Base-by-base conservation (phyloP, 768 basidiomycete species). In the Lactarius sp. region DNA sequence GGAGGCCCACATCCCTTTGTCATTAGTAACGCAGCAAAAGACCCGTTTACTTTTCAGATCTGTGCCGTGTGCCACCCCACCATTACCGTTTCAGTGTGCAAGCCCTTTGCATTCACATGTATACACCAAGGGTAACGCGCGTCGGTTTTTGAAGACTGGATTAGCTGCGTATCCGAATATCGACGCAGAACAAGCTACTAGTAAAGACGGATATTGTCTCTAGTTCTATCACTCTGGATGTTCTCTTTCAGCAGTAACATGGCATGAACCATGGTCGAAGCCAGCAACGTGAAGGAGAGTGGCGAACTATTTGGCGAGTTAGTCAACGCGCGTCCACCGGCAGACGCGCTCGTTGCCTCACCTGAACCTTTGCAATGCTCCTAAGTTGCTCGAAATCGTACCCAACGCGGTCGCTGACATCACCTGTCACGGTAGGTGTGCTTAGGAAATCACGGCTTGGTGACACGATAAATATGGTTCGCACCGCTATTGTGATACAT, bases 331-430 rank as follows among this genome's bases (percentile, higher is more conserved):
- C 12, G 41, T 33, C 16, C n/a, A 12, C n/a, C 27, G 20, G 46
- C 6, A 44, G 31, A 27, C 14, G 34, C 27, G 31, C 42, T 5
- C 20, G 14, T 31, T 20, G 6, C 73, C 81, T 42, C 67, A 88
- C 90, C 79, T 93, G 89, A 10, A 94, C 92, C 76, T 92, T 94
- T 5, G 92, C 89, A 67, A 96, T 94, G 16, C 85, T 84, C 69
- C 78, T 82, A 60, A 95, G 75, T 73, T 97, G 94, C 20, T 86
- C 78, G 61, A 96, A 81, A 72, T 94, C 92, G 71, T 88, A 97
- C 16, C 90, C 88, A 34, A 81, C 80, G 52, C 94, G 81, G 58
- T 89, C 81, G 68, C 87, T 89, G 53, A 95, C 59, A 72, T 97
- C 94, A 46, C 88, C 90, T 81, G 71, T 34, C 60, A 62, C 41